Evolutionary conservation across 148 eudicot species (phyloP).

Genomic region (Polygonum maritimum): DNA sequence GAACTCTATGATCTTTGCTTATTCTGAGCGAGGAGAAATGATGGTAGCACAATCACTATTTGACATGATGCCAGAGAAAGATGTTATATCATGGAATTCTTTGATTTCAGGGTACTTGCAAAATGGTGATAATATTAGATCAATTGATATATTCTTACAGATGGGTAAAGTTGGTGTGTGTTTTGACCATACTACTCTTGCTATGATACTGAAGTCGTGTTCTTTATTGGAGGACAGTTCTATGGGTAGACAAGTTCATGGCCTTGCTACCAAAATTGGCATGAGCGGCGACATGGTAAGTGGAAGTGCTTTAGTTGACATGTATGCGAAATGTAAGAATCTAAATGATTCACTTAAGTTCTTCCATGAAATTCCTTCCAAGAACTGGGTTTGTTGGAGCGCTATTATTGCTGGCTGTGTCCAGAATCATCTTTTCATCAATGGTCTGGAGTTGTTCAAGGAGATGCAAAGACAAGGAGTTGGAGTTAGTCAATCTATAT

Average conservation of each 20-base stretch:
- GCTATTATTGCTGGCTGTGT: conserved; percentile 76
- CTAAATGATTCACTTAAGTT: conserved; percentile 47
- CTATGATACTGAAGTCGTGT: conserved; percentile 63
- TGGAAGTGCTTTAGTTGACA: conserved; percentile 72
- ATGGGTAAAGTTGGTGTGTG: conserved; percentile 35
- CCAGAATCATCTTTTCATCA: conserved; percentile 45
- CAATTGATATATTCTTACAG: conserved; percentile 41
- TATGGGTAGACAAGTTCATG: conserved; percentile 63
- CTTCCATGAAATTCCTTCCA: conserved; percentile 56
- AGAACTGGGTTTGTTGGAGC: conserved; percentile 90
- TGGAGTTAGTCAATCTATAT: conserved; percentile 78
- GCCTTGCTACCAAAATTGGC: conserved; percentile 56
- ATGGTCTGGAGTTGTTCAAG: conserved; percentile 56
- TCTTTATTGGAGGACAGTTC: conserved; percentile 38
- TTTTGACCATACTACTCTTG: conserved; percentile 63
- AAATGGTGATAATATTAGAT: conserved; percentile 33
- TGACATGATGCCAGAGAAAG: conserved; percentile 56
- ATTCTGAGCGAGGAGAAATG: conserved; percentile 41
- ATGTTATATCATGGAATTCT: conserved; percentile 84
- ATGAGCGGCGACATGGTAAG: conserved; percentile 61
- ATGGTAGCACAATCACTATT: conserved; percentile 33
- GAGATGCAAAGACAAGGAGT: conserved; percentile 74
- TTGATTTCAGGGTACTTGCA: conserved; percentile 71
- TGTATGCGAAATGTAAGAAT: conserved; percentile 79
- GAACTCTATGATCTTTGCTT: conserved; percentile 65